Evolutionary conservation across 352 stramenopile genomes (phyloP), one percentile per base, ranked within the genome.

Genomic region (Elongisporangium senticosum): DNA sequence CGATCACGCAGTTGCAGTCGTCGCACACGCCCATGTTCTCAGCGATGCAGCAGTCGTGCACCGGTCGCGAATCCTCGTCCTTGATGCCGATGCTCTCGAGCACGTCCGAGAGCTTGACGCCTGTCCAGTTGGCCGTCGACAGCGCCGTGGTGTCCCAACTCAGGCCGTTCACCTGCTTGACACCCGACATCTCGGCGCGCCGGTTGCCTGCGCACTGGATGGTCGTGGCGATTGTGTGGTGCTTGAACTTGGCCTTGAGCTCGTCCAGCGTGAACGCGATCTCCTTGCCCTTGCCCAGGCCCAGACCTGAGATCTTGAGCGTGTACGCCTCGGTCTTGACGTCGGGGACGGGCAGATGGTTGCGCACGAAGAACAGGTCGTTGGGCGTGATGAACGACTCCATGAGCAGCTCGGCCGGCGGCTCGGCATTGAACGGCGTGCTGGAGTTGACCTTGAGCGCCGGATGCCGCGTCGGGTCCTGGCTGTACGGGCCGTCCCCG

Each of bases 151-250:
- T 93, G 51, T 96, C 90, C 89, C 85, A 89, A 56, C 78, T 83
- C 37, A 95, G 62, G 8, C 79, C 83, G 62, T 96, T 90, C 20
- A 96, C 87, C 52, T 91, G 75, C 60, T 96, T 98, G 37, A 98
- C 80, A 11, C 83, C 70, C 21, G 95, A 97, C 83, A 98, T 98
- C 58, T 96, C 93, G 17, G 80, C 81, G 21, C 97, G 89, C 23
- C 97, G 91, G 71, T 99, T 99, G 19, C 97, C 97, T 47, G 89
- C 96, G 67, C 97, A 99, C 69, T 99, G 97, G 26, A 99, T 86
- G 13, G 96, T 99, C 6, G 93, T 91, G 6, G 83, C 82, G 15
- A 99, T 75, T 8, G 85, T 96, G 33, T 91, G 75, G 62, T 98
- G 87, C 49, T 89, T 84, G 73, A 98, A 98, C 56, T 93, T 96